A percentile compares a stretch with the other conserved stretches of the same genome.
Evolutionary conservation across 768 basidiomycete genomes (phyloP).

Genomic region (Favolaschia claudopus): DNA sequence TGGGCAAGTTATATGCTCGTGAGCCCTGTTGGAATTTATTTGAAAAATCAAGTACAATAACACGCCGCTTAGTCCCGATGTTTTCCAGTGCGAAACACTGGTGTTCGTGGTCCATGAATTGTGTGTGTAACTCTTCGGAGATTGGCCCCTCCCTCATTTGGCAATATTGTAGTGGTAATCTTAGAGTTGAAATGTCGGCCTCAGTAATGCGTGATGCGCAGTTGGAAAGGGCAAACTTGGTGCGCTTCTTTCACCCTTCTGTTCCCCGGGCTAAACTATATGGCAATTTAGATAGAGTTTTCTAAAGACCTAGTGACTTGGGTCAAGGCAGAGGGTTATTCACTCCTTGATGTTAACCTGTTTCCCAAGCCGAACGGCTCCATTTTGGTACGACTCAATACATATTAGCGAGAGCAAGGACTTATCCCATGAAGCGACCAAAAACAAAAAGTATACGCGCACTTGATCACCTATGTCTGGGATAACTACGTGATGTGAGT

Average conservation of each 20-base stretch:
- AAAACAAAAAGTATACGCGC: conserved; percentile 50
- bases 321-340: conserved; percentile 71
- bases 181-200: conserved; percentile 85
- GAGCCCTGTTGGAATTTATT: too few relatives aligned
- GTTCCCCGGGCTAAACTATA: neutral
- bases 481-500: conserved; percentile 93
- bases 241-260: conserved; percentile 39
- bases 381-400: conserved; percentile 41
- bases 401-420: too few relatives aligned
- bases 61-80: conserved; percentile 67
- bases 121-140: conserved; percentile 54
- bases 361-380: conserved; percentile 59
- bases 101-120: conserved; percentile 95
- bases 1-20: conserved; percentile 92
- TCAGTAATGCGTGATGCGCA: conserved; percentile 75
- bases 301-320: conserved; percentile 83
- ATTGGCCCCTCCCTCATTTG: neutral
- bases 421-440: neutral
- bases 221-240: conserved; percentile 85
- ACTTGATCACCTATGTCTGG: conserved; percentile 83
- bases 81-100: conserved; percentile 79
- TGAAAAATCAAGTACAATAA: conserved; percentile 1
- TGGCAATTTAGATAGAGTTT: conserved; percentile 78
- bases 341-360: conserved; percentile 88
- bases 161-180: conserved; percentile 71